Evolutionary conservation across 225 moss, liverwort and hornwort species (phyloP).

Genomic region (Pleurozium schreberi): DNA sequence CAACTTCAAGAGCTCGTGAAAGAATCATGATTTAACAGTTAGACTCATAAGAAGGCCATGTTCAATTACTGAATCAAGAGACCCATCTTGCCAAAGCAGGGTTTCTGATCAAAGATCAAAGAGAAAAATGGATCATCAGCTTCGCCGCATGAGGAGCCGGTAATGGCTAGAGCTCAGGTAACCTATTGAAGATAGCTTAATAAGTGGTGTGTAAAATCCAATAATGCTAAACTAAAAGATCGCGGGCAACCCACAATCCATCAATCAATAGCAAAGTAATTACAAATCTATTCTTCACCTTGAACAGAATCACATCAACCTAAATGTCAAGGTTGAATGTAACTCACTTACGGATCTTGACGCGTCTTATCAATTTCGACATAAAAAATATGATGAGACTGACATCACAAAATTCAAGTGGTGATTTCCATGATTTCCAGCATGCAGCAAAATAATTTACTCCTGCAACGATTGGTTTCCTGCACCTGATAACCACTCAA

Average conservation of each 20-base stretch:
- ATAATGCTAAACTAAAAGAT: not conserved
- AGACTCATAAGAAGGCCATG: not conserved
- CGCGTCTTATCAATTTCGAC: not conserved
- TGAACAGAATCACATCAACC: not conserved
- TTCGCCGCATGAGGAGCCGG: not conserved
- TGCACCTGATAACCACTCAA: not conserved
- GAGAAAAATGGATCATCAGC: not conserved
- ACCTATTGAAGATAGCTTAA: not conserved
- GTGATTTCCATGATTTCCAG: not conserved
- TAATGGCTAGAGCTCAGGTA: not conserved
- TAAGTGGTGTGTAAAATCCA: not conserved
- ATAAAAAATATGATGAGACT: not conserved
- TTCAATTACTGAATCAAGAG: not conserved
- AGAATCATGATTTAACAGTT: not conserved
- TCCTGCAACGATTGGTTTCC: not conserved
- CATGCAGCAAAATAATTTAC: not conserved
- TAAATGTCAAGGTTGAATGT: not conserved
- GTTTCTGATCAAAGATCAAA: not conserved
- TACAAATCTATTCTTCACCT: not conserved
- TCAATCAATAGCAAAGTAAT: not conserved
- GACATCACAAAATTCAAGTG: not conserved
- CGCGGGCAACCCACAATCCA: not conserved
- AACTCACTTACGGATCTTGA: not conserved
- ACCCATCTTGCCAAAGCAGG: not conserved
- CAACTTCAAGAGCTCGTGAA: not conserved